Evolutionary conservation across 1,284 basidiomycete species (phyloP), one percentile per base, ranked within the genome.

Genomic region (Inonotus obliquus): DNA sequence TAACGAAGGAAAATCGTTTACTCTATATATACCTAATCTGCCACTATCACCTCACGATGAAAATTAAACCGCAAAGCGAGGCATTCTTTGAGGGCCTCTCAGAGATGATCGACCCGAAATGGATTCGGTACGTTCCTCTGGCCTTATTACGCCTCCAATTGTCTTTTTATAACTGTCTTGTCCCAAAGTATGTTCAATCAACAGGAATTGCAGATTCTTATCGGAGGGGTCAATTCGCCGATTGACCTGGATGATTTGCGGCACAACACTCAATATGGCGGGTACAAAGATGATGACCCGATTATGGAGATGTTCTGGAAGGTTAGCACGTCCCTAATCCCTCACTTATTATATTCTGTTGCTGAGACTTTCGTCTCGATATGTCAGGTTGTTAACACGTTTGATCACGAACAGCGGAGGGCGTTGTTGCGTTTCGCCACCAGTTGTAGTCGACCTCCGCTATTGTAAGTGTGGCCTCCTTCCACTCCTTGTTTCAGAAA

Each of bases 1-100:
- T 99, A 19, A 97, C 96, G 11, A 83, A 85, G 52, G 91, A 95
- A 67, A 99, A 99, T 70, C 77, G 92, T 48, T 81, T 97, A 60
- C 86, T 89, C 70, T 95, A 98, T 73, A 98, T 99, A 67, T 89
- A 92, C 69, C 82, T 94, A 14, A 84, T 98, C 25, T 92, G 93
- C 60, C 89, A 95, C 73, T 95, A 96, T 73, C 89, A 89, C 54
- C 81, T 99, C 27, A 94, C 87, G 70, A 86, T 83, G 67, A 96
- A 98, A 75, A 96, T 99, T 69, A 87, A 86, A 67, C 75, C 77
- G 60, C 96, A 99, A 76, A 93, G 89, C 69, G 82, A 86, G 54
- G 93, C 86, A 2, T 91, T 94, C 74, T 93, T 93, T 66, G 85
- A 91, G 59, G 94, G 95, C 1, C 75, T 97, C 41, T 88, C 86